These are phyloP conservation scores for Inonotus hispidus DNA, from an alignment of 1,284 basidiomycete species.

Conservation along the genomic window DNA sequence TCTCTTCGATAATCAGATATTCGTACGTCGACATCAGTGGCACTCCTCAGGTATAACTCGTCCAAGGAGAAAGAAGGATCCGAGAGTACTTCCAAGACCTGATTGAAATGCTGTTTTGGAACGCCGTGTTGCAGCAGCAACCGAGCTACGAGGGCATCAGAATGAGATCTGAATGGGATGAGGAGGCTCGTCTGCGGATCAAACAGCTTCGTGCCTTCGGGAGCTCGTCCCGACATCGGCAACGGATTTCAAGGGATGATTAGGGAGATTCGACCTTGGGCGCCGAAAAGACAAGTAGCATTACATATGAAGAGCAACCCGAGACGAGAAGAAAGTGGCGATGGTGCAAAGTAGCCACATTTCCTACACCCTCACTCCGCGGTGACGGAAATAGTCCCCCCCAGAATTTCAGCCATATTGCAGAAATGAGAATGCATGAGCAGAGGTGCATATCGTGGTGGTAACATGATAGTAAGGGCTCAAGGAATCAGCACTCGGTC, in stretches of 20 bases:
- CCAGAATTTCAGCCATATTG: too few relatives aligned
- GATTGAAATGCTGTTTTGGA: constrained; percentile 6
- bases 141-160: constrained; percentile 13
- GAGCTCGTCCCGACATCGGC: background rate
- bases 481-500: too few relatives aligned
- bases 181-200: constrained; percentile 5
- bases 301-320: too few relatives aligned
- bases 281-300: too few relatives aligned
- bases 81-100: constrained; percentile 3
- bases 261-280: too few relatives aligned
- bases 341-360: too few relatives aligned
- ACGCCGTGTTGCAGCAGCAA: constrained; percentile 2
- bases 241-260: background rate
- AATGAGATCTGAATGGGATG: constrained; percentile 8
- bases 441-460: too few relatives aligned
- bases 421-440: too few relatives aligned
- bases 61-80: constrained; percentile 7
- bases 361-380: too few relatives aligned
- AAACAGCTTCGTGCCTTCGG: background rate
- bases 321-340: too few relatives aligned
- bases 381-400: too few relatives aligned
- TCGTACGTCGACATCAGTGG: constrained; percentile 9
- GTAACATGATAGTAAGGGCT: too few relatives aligned
- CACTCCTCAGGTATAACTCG: constrained; percentile 2
- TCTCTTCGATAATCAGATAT: constrained; percentile 9